These are phyloP conservation scores for Pachysandra terminalis DNA, from an alignment of 164 flowering plant genomes.

Conservation along the genomic window DNA sequence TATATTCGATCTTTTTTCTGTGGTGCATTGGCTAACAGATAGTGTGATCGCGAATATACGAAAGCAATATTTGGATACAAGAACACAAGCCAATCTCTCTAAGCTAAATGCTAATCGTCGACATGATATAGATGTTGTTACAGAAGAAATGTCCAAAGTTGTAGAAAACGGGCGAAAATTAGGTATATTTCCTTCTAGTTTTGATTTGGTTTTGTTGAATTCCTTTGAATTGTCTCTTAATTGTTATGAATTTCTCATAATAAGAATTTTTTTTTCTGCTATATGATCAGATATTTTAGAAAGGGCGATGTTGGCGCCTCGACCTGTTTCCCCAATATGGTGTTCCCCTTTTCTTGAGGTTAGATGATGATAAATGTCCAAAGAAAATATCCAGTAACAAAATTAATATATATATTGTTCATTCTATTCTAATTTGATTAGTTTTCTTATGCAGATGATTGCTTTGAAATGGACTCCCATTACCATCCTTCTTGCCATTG, in stretches of 20 bases:
- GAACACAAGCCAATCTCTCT: slow-evolving; percentile 49
- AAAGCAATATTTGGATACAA: slow-evolving; percentile 48
- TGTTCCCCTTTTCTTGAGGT: slow-evolving; percentile 42
- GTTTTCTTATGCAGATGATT: slow-evolving; percentile 28
- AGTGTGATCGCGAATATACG: slow-evolving; percentile 40
- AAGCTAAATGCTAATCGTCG: slow-evolving; percentile 35
- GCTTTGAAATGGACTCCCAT: slow-evolving; percentile 56
- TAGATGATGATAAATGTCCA: neutral
- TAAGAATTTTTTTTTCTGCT: neutral
- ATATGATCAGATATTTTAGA: slow-evolving; percentile 23
- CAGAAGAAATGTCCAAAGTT: slow-evolving; percentile 31
- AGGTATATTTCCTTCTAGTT: slow-evolving; percentile 21
- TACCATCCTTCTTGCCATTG: slow-evolving; percentile 17
- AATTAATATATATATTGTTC: no score
- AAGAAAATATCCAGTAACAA: no score
- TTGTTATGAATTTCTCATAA: neutral
- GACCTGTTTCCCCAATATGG: slow-evolving; percentile 27
- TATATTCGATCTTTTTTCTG: neutral
- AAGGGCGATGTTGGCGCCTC: slow-evolving; percentile 9
- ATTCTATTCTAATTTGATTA: neutral
- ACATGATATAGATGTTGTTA: slow-evolving; percentile 31
- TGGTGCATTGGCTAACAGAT: slow-evolving; percentile 20
- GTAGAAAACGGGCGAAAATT: slow-evolving; percentile 23
- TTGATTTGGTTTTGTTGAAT: neutral
- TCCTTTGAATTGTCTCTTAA: neutral